Conservation (phyloP, 768 basidiomycete species). For the Holtermanniella nyarrowii region DNA sequence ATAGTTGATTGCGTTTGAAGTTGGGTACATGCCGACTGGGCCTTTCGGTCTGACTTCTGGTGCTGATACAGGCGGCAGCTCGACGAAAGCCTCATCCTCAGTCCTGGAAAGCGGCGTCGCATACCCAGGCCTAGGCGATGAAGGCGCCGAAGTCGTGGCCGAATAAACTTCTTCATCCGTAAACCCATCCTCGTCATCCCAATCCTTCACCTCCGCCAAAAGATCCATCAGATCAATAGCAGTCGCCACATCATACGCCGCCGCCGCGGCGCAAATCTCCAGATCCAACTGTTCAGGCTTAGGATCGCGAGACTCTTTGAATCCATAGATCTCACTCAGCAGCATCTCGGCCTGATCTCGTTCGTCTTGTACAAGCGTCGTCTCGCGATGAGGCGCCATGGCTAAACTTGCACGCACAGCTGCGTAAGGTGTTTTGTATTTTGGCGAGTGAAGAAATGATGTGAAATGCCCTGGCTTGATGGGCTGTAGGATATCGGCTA, state of each 20-base stretch:
- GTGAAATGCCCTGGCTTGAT: slow-evolving; percentile 20
- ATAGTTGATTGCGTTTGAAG: slow-evolving; percentile 3
- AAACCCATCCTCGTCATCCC: slow-evolving; percentile 16
- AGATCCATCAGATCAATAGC: slow-evolving; percentile 35
- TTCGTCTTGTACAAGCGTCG: background rate
- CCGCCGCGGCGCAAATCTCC: slow-evolving; percentile 23
- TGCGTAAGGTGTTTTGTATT: slow-evolving; percentile 23
- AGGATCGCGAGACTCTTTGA: slow-evolving; percentile 7
- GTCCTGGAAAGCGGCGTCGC: background rate
- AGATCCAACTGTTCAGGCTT: slow-evolving; percentile 13
- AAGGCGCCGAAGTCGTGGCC: background rate
- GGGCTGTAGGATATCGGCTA: slow-evolving; percentile 22
- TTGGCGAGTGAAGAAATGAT: slow-evolving; percentile 27
- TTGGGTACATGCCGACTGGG: background rate
- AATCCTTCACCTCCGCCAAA: slow-evolving; percentile 24
- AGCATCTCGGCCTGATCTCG: background rate
- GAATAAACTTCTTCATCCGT: background rate
- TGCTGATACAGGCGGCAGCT: background rate
- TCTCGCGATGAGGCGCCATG: slow-evolving; percentile 2
- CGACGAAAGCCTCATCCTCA: too few species aligned
- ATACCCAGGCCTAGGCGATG: background rate
- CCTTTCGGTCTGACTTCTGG: background rate
- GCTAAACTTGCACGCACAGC: slow-evolving; percentile 26
- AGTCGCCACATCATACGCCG: slow-evolving; percentile 23
- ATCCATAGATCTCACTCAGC: slow-evolving; percentile 29